Evolutionary conservation across 331 rosid genomes (phyloP), one percentile per base, ranked within the genome.

Genomic region (Telfairia occidentalis): DNA sequence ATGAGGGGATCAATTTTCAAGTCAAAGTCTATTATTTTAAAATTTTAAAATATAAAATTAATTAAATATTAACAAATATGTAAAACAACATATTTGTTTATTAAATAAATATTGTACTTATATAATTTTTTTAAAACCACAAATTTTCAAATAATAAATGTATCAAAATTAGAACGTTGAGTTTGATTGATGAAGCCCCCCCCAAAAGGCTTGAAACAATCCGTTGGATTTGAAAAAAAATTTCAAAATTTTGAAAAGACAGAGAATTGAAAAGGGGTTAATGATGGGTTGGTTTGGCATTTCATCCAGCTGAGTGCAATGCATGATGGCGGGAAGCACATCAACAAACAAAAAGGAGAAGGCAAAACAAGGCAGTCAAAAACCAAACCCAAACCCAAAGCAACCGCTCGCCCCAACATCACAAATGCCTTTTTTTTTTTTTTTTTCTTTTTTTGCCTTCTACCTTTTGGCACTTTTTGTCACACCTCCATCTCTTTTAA

Each of bases 371-470:
- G 35, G n/a, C 64, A 26, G 45, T 40, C 45, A 40, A 40, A 57
- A 4, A 30, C 1, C 35, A 32, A 30, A 2, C 6, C 38, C 21
- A 55, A 55, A 4, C 2, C 8, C 34, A 60, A 60, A 57, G 34
- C 64, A 26, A 24, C 28, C 4, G 12, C 60, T 5, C 9, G 11
- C 35, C 2, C 67, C 53, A 67, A 24, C n/a, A 38, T 66, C 66
- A 28, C 54, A 43, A 66, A 69, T 69, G 32, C 74, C 5, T 50
- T 50, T 19, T 9, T 50, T n/a, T n/a, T n/a, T n/a, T 55, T 43
- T 69, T 69, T 43, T 50, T 45, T 16, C 74, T 69, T 69, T 38
- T 69, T 55, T 43, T 69, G 38, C 37, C 57, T 69, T 69, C 74
- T n/a, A n/a, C n/a, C 53, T 69, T 69, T 43, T 69, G 55, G 19